phyloP scores from a whole-genome alignment of 345 rosid genomes.

The Dipteronia dyeriana region DNA sequence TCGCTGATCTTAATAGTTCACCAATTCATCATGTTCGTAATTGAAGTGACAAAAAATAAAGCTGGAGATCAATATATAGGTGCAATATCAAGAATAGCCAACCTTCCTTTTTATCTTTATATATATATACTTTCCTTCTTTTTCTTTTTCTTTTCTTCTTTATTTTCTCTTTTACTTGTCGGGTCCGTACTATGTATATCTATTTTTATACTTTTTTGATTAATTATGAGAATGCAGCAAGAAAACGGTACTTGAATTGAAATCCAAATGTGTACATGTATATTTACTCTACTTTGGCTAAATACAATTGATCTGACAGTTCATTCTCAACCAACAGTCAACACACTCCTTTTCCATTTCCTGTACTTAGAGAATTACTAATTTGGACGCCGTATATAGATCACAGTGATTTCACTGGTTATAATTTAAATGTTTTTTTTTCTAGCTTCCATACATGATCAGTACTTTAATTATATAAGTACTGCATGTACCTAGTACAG shows the following conservation, averaged over 20 bases:
- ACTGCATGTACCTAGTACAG: no score
- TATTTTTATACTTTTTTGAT: not conserved
- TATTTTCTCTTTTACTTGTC: conserved; percentile 2
- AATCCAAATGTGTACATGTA: not conserved
- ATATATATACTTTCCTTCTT: not conserved
- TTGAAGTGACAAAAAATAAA: not conserved
- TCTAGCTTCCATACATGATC: no score
- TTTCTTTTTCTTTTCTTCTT: not conserved
- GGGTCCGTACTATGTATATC: not conserved
- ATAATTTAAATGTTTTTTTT: no score
- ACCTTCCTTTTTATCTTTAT: not conserved
- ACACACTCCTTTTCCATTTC: no score
- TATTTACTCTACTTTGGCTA: not conserved
- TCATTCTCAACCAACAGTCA: no score
- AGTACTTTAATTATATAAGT: no score
- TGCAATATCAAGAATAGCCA: not conserved
- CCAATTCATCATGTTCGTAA: not conserved
- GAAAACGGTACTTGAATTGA: not conserved
- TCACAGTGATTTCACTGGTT: no score
- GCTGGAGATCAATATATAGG: not conserved
- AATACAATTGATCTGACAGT: not conserved
- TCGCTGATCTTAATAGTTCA: not conserved
- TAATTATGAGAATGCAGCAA: not conserved
- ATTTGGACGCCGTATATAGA: no score
- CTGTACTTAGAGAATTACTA: no score